Evolutionary conservation across 139 green algal species (phyloP), one percentile per base, ranked within the genome.

Genomic region (Volvox reticuliferus): DNA sequence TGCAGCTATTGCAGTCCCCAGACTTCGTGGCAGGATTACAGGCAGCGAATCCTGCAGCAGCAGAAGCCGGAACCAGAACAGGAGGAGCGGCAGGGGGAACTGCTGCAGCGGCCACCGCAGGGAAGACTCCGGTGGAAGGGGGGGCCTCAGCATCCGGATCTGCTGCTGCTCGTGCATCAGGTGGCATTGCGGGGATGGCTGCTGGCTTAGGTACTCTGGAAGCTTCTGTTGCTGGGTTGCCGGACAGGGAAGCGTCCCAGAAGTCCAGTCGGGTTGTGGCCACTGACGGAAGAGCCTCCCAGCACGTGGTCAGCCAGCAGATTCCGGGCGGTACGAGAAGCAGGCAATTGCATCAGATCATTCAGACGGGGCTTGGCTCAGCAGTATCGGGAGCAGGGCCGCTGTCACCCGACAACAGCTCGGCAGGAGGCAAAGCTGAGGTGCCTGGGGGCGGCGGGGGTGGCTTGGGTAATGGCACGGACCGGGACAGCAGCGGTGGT

Each of bases 1-100:
- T 90, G 71, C 86, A 90, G 86, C 86, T 90, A n/a, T 75, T 90
- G 71, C 86, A 90, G 73, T 68, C n/a, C 1, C 71, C 71, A 2
- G 86, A 90, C 36, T 83, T 90, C 20, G 22, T 90, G 28, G 21
- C 33, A 26, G 69, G 33, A 18, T 44, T 89, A 30, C 85, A 89
- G 69, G 76, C 33, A 35, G 73, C 28, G 5, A 55, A 55, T 55
- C 44, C 44, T n/a, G n/a, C n/a, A 55, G 44, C 44, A 55, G 44
- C 44, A 55, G 44, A 55, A 55, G 44, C 44, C 44, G 44, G 44
- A 55, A 55, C 44, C 5, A 9, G 44, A 55, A 55, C 44, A 55
- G 5, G 44, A 9, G 5, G 44, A 55, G 44, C 44, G 44, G 44
- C 9, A 9, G 44, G 5, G 44, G 44, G 44, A 9, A 55, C 44